phyloP scores from a whole-genome alignment of 768 basidiomycete genomes.

The Termitomyces sp. region DNA sequence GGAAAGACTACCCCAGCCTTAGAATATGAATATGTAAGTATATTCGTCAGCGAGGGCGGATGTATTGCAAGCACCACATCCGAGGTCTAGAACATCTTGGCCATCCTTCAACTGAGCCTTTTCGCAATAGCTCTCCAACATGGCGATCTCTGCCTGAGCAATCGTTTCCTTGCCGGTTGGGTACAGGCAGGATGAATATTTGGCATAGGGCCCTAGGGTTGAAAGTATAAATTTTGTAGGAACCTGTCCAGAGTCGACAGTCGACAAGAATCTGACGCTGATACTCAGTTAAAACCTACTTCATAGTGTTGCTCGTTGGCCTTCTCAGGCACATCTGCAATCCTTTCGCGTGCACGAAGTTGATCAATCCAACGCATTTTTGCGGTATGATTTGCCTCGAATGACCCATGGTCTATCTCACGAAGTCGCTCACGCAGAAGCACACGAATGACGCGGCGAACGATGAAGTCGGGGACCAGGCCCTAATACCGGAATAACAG shows the following conservation, averaged over 20 bases:
- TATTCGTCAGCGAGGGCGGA: neutral
- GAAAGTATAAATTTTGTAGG: slow-evolving; percentile 61
- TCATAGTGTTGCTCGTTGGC: slow-evolving; percentile 80
- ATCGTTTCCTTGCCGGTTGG: slow-evolving; percentile 57
- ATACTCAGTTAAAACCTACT: slow-evolving; percentile 28
- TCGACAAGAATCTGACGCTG: neutral
- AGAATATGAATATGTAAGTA: neutral
- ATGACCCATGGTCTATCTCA: slow-evolving; percentile 57
- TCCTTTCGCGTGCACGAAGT: slow-evolving; percentile 44
- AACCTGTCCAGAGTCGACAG: slow-evolving; percentile 33
- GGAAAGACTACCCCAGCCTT: neutral
- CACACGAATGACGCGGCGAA: slow-evolving; percentile 30
- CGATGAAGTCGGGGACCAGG: slow-evolving; percentile 55
- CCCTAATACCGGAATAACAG: slow-evolving; percentile 35
- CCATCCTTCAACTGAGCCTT: slow-evolving; percentile 63
- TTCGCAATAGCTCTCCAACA: slow-evolving; percentile 64
- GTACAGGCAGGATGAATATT: slow-evolving; percentile 67
- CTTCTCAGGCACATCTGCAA: slow-evolving; percentile 61
- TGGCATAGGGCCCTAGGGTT: slow-evolving; percentile 61
- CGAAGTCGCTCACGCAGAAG: slow-evolving; percentile 51
- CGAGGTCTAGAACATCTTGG: slow-evolving; percentile 61
- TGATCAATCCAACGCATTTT: slow-evolving; percentile 68
- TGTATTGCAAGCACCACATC: slow-evolving; percentile 44
- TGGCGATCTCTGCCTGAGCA: slow-evolving; percentile 60
- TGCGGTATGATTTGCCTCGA: slow-evolving; percentile 56